Conservation (phyloP, 2,329 filamentous ascomycete genomes). For the Colletotrichum simmondsii region DNA sequence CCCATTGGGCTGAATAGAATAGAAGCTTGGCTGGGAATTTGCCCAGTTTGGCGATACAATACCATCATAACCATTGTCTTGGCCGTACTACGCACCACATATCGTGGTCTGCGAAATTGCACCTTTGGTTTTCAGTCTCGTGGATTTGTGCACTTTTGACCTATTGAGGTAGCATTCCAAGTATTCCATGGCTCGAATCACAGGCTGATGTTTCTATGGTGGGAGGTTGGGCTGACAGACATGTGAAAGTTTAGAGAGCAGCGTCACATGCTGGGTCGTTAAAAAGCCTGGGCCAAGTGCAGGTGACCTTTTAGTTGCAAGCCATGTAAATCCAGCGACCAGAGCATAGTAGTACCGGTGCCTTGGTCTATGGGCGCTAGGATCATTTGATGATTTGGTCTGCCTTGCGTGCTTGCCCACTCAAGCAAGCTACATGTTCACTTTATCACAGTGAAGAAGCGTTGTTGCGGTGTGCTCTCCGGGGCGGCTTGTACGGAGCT, state of each 20-base stretch:
- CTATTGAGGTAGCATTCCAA: neutral
- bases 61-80: neutral
- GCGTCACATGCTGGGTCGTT: constrained; percentile 23
- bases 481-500: neutral
- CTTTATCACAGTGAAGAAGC: neutral
- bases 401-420: too few species aligned
- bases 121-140: neutral
- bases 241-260: constrained; percentile 19
- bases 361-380: neutral
- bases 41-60: neutral
- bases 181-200: neutral
- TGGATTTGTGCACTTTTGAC: neutral
- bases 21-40: too few species aligned
- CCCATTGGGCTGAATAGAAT: too few species aligned
- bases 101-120: neutral
- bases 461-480: constrained; percentile 1
- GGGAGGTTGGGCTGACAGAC: neutral
- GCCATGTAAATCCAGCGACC: neutral
- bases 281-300: neutral
- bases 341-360: neutral
- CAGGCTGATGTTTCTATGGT: neutral
- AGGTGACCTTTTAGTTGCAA: constrained; percentile 17
- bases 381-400: too few species aligned
- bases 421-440: too few species aligned
- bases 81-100: neutral